These are phyloP conservation scores for Goniomonas avonlea DNA, from an alignment of 78 protist genomes.

Conservation along the genomic window DNA sequence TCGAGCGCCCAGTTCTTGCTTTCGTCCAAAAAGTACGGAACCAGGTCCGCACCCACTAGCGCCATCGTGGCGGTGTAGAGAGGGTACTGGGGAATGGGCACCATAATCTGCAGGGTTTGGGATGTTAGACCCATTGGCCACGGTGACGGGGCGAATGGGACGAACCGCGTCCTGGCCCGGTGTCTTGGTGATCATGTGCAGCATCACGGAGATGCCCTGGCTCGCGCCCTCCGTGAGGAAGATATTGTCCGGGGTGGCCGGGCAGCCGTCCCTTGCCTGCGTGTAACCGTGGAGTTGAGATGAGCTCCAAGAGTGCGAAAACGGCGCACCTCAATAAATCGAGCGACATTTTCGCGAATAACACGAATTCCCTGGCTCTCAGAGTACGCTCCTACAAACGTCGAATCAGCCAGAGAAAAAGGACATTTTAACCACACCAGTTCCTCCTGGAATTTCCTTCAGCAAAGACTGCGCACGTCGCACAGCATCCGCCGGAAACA, in stretches of 20 bases:
- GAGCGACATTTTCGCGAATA: conserved; percentile 74
- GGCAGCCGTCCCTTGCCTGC: conserved; percentile 36
- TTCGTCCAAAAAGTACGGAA: conserved; percentile 79
- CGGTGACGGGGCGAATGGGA: too few relatives aligned
- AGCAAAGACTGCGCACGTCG: too few relatives aligned
- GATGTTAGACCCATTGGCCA: too few relatives aligned
- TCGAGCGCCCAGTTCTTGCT: conserved; percentile 55
- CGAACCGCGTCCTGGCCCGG: too few relatives aligned
- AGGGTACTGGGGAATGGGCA: conserved; percentile 98
- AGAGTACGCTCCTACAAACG: conserved; percentile 80
- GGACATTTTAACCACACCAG: too few relatives aligned
- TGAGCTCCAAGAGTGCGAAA: too few relatives aligned
- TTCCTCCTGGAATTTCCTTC: background rate
- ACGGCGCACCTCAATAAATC: conserved; percentile 62
- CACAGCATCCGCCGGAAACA: too few relatives aligned
- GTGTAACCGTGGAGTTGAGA: too few relatives aligned
- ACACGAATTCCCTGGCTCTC: conserved; percentile 74
- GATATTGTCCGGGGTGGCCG: conserved; percentile 60
- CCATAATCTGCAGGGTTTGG: too few relatives aligned
- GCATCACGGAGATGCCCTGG: conserved; percentile 62
- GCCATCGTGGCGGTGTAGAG: conserved; percentile 90
- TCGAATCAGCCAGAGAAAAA: background rate
- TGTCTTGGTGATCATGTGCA: too few relatives aligned
- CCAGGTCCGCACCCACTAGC: conserved; percentile 61
- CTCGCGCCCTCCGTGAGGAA: conserved; percentile 94